Evolutionary conservation across 208 protist genomes (phyloP), one percentile per base, ranked within the genome.

Genomic region (Leptomonas seymouri): DNA sequence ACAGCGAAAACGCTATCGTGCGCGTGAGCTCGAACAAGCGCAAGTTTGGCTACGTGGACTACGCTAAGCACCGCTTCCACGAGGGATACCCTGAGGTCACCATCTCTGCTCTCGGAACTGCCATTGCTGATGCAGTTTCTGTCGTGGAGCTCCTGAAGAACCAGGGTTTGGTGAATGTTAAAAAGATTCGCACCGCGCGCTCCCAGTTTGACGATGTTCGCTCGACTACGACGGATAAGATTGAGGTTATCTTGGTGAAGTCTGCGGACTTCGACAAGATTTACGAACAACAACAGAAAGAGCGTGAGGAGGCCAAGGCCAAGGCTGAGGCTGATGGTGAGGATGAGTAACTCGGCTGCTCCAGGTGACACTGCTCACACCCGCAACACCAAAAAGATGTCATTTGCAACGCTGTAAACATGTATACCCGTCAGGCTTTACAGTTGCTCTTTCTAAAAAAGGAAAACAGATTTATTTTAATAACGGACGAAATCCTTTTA

Each of bases 81-180:
- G 87, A 93, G 60, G 88, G 88, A 44, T 80, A 71, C 41, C 60
- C 78, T 15, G 82, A 89, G 60, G 71, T 96, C 41, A 73, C 83
- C 42, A 85, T 96, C 63, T 93, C 91, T 51, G 91, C 82, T 42
- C 83, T 96, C 50, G 91, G 91, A 45, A 81, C 79, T 60, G 88
- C 91, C 55, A 93, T 96, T 59, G 80, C 91, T 14, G 87, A 93
- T 70, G 91, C 91, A 53, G 91, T 96, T 27, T 87, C 91, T 68
- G 91, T 96, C 45, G 88, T 81, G 16, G 91, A 96, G 74, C 82
- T 96, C 18, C 82, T 96, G 20, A 93, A 91, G 81, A 93, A 91
- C 68, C 87, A 96, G 74, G 86, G 84, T 30, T 78, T 96, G 36
- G 82, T 94, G 27, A 58, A 74, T 53, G 83, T 96, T 44, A 96